Evolutionary conservation across 129 eudicot species (phyloP), one percentile per base, ranked within the genome.

Genomic region (Dittrichia graveolens): DNA sequence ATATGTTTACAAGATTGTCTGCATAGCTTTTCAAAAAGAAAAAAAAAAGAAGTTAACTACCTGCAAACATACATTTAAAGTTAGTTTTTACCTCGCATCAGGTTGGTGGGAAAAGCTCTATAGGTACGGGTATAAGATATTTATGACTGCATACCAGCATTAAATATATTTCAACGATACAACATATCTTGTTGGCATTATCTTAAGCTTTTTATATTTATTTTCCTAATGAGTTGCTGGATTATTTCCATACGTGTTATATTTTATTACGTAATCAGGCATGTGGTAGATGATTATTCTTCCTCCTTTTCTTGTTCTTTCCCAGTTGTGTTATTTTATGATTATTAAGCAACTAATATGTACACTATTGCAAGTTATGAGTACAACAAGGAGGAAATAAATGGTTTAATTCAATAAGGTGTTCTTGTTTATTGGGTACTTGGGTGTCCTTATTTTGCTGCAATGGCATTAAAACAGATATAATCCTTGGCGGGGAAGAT

Each of bases 401-500:
- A 14, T 53, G 34, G 14, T 53, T 53, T 16, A 15, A 53, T 16
- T 14, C 10, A 53, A 6, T 53, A 53, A 6, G 35, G n/a, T 11
- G 11, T 13, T 53, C 34, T 53, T 53, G 59, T 2, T 52, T 53
- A 14, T 52, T 14, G 24, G 76, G 57, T 43, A 61, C 61, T 72
- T 72, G 19, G 39, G 46, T 45, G 46, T 12, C 46, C 59, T 75
- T 42, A 13, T 58, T 78, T 47, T 74, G 45, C 74, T 46, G 24
- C 18, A 14, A 18, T 75, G 58, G 48, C 47, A 58, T 58, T 88
- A 80, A 16, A 75, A 68, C 98, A 92, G 96, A 85, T 75, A 85
- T 92, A 60, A 92, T 92, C 67, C 84, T 87, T 45, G 86, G 88
- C 13, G 73, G 56, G 63, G 85, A 77, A 55, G 96, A 82, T 80